Evolutionary conservation across 768 basidiomycete genomes (phyloP), one percentile per base, ranked within the genome.

Genomic region (Postia placenta): DNA sequence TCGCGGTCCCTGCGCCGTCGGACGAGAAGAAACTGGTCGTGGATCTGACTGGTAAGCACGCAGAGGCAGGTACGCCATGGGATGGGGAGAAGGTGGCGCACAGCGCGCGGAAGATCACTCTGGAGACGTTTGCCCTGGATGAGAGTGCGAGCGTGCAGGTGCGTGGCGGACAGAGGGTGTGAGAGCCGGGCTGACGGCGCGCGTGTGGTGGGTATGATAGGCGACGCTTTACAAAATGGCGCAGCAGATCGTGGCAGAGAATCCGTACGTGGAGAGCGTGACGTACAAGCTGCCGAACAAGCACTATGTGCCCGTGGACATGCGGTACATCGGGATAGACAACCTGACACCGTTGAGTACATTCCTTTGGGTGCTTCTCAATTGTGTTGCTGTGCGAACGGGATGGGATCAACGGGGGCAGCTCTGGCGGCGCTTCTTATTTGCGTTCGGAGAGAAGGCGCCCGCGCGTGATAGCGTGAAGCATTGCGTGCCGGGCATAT

Each of bases 61-160:
- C 67, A 4, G 59, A 62, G 17, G 69, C 69, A 19, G 82, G 83
- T 1, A 68, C 72, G 17, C 68, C 80, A 2, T 86, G 83, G 79
- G 82, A 85, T 51, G 74, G 71, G 27, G 70, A 73, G 1, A 73
- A 78, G 5, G 73, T 85, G 2, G 71, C 68, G 5, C 63, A 67
- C 7, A 66, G 61, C 9, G 87, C 83, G 33, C 76, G 83, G 47
- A 65, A 68, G 37, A 72, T 78, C 1, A 94, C 92, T 20, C 68
- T 97, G 30, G 81, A 92, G 51, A 67, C 82, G 1, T 97, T 97
- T 62, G 91, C 92, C 3, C 67, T 70, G 26, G 92, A 98, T 57
- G 85, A 94, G 59, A 92, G 90, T 60, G 92, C 89, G 7, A 91
- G 88, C 56, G 92, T 96, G 2, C 92, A 93, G 80, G 91, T 88